Percentiles rank a stretch among this genome's conserved stretches.
These are phyloP conservation scores for Eimeria brunetti DNA, from an alignment of 169 alveolate genomes.

Conservation along the genomic window DNA sequence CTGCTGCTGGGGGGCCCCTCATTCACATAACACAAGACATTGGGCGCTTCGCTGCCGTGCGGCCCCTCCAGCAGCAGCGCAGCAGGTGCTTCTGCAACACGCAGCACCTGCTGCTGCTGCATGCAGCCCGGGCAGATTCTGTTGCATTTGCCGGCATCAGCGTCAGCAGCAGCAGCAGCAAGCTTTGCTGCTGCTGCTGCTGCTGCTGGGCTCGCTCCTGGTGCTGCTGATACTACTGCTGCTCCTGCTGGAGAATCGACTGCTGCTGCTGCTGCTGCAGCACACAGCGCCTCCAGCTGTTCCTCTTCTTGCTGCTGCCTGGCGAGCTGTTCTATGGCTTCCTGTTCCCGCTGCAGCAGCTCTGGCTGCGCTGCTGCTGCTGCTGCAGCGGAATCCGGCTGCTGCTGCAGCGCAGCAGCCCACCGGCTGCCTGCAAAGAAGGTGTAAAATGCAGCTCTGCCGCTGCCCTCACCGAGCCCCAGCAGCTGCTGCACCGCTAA, in stretches of 20 bases:
- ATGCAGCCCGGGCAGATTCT: constrained; percentile 12
- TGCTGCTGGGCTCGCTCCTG: not conserved
- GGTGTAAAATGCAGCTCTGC: not conserved
- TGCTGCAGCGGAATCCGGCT: constrained; percentile 1
- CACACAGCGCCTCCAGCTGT: not conserved
- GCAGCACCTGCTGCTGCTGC: constrained; percentile 49
- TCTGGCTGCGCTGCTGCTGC: constrained; percentile 14
- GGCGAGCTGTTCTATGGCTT: constrained; percentile 16
- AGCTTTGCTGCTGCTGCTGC: constrained; percentile 22
- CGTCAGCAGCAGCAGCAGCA: constrained; percentile 3
- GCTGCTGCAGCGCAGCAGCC: constrained; percentile 56
- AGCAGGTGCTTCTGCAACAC: constrained; percentile 21
- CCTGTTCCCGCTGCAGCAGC: constrained; percentile 34
- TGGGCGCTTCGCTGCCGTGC: constrained; percentile 66
- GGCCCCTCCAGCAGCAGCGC: constrained; percentile 27
- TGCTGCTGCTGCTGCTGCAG: constrained; percentile 50
- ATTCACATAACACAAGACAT: not conserved
- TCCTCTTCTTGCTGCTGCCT: constrained; percentile 61
- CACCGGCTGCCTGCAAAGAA: constrained; percentile 22
- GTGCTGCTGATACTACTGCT: not conserved
- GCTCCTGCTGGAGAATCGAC: not conserved
- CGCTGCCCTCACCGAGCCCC: constrained; percentile 12
- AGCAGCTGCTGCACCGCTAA: constrained; percentile 21
- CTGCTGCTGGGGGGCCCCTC: constrained; percentile 36
- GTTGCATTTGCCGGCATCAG: not conserved